Evolutionary conservation across 768 basidiomycete genomes (phyloP), one percentile per base, ranked within the genome.

Genomic region (Kwoniella newhampshirensis): DNA sequence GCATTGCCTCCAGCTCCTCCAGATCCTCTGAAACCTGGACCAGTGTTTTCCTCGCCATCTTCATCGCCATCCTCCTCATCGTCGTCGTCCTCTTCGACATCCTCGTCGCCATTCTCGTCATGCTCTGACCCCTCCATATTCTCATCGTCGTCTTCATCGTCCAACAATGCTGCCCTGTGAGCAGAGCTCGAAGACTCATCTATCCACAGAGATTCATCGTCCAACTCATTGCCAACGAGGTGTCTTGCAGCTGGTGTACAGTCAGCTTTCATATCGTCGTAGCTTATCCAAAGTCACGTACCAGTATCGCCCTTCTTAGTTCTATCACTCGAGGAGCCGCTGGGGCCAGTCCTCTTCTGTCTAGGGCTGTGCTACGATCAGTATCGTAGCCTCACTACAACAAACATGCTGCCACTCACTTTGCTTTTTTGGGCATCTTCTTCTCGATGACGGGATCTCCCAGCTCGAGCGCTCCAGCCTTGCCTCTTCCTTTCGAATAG

Each of bases 31-130:
- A 21, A 35, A 17, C 53, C 60, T 18, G 51, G 48, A n/a, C 36
- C n/a, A 21, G 83, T 85, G 37, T 78, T 77, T 43, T 79, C 78
- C 20, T 77, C 81, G 47, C 80, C 81, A 42, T 80, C 80, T 28
- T 81, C 82, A 46, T 79, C 80, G 30, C 81, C 83, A n/a, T 62
- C 55, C 23, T 52, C 66, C 12, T 64, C 63, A 20, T 70, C 64
- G 21, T 54, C 61, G 0, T 63, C 54, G 13, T 58, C 54, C 13
- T 59, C 57, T 26, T 60, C 57, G 54, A 81, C 57, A 3, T 59
- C 46, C 32, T 50, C 51, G 42, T 54, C 51, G n/a, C n/a, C n/a
- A n/a, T n/a, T n/a, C n/a, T 60, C 70, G 26, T 77, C 78, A 7
- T 77, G 77, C 0, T 45, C 63, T 4, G 66, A 70, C 8, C 63